Evolutionary conservation across 2,329 filamentous ascomycete species (phyloP), one percentile per base, ranked within the genome.

Genomic region (Thielaviopsis ethacetica): DNA sequence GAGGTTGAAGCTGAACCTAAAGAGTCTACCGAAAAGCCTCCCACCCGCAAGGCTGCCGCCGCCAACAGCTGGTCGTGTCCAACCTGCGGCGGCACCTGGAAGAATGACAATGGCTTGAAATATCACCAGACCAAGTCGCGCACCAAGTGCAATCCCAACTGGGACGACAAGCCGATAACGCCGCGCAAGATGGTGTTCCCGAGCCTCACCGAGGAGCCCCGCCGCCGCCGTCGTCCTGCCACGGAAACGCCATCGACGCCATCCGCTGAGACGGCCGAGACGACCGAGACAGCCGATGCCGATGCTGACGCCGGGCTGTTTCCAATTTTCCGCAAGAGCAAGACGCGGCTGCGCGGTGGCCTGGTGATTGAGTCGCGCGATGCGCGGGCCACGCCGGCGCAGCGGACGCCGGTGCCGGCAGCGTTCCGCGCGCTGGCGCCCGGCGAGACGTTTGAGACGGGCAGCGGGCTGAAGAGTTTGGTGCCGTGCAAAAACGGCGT

Each of bases 91-190:
- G 74, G 73, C 2, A 69, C 67, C 12, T 83, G 79, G 78, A 81
- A 81, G 66, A 82, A 82, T 56, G 71, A 77, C 38, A 70, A 79
- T 53, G 80, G 80, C 0, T 69, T 82, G 17, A 78, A 80, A 56
- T 83, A 83, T 64, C 80, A 83, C 62, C 67, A 76, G 15, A 75
- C 75, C 38, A 82, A 81, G 63, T 77, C 79, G 1, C 71, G 71
- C 61, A 76, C 76, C 3, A 22, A 71, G 15, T 83, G 80, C 64
- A 83, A 83, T 63, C 74, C 78, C 1, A 65, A 67, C 59, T 76
- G 58, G 54, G 60, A 59, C n/a, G 60, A 54, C 49, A 61, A 58
- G 54, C 60, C 57, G 10, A 50, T 50, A 3, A 57, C 54, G 5
- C 57, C 60, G 9, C 57, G 57, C 21, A 61, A 61, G 30, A 53